phyloP scores from a whole-genome alignment of 2,329 filamentous ascomycete genomes.

The Colletotrichum camelliae region DNA sequence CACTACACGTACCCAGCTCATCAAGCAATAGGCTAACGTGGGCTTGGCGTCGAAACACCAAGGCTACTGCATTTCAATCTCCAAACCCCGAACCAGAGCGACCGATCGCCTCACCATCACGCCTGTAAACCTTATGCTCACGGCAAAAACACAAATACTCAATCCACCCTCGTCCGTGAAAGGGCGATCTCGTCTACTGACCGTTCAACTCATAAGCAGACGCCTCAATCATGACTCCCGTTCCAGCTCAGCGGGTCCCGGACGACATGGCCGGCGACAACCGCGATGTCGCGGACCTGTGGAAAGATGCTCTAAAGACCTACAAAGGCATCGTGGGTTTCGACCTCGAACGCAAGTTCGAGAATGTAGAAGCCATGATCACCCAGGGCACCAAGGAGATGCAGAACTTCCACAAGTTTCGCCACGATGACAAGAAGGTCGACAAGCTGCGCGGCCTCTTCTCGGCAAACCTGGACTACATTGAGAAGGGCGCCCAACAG shows the following conservation, averaged over 20 bases:
- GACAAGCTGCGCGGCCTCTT: slow-evolving; percentile 35
- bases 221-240: not conserved
- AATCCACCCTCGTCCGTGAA: too few relatives aligned
- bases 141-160: too few relatives aligned
- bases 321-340: slow-evolving; percentile 38
- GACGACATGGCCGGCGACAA: slow-evolving; percentile 27
- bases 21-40: not conserved
- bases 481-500: slow-evolving; percentile 33
- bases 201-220: too few relatives aligned
- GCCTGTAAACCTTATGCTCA: too few relatives aligned
- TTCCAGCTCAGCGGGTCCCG: not conserved
- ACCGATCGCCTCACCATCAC: too few relatives aligned
- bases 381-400: slow-evolving; percentile 30
- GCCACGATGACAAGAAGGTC: slow-evolving; percentile 37
- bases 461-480: slow-evolving; percentile 30
- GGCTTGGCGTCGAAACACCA: not conserved
- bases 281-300: slow-evolving; percentile 33
- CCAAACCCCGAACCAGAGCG: too few relatives aligned
- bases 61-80: not conserved
- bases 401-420: slow-evolving; percentile 35
- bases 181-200: too few relatives aligned
- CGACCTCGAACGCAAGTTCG: slow-evolving; percentile 33
- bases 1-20: not conserved
- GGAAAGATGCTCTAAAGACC: slow-evolving; percentile 35
- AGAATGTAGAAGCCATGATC: slow-evolving; percentile 30